These are phyloP conservation scores for Pseudogymnoascus verrucosus DNA, from an alignment of 2,329 filamentous ascomycete genomes.

Conservation along the genomic window DNA sequence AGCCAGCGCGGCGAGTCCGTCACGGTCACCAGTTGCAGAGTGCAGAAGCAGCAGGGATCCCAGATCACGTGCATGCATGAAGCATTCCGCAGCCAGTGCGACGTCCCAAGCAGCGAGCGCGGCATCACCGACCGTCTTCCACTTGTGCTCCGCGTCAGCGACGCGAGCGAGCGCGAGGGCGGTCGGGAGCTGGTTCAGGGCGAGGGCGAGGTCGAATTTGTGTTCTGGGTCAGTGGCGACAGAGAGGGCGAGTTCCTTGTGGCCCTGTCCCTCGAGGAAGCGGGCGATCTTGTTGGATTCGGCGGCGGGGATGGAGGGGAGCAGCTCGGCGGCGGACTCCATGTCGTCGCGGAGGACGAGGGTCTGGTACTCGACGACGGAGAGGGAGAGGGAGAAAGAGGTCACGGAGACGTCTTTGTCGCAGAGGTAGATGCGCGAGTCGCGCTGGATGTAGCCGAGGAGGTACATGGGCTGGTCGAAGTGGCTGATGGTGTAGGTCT, in stretches of 20 bases:
- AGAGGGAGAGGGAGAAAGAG: conserved; percentile 83
- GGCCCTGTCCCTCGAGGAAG: conserved; percentile 93
- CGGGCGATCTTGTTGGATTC: conserved; percentile 97
- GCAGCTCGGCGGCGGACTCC: conserved; percentile 79
- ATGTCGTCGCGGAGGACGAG: conserved; percentile 89
- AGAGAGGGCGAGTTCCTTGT: conserved; percentile 90
- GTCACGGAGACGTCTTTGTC: conserved; percentile 93
- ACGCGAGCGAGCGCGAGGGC: conserved; percentile 76
- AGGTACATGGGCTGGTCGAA: conserved; percentile 95
- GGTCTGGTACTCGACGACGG: conserved; percentile 94
- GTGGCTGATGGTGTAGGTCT: conserved; percentile 95
- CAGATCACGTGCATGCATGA: conserved; percentile 80
- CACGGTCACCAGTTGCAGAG: conserved; percentile 72
- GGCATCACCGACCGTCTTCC: conserved; percentile 94
- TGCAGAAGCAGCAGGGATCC: conserved; percentile 83
- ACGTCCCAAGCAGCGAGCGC: conserved; percentile 84
- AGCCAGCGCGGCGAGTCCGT: conserved; percentile 65
- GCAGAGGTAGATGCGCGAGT: conserved; percentile 88
- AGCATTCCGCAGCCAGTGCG: conserved; percentile 83
- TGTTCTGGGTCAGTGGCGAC: conserved; percentile 93
- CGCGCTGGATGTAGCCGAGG: conserved; percentile 87
- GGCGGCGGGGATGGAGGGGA: conserved; percentile 76
- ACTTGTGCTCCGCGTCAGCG: conserved; percentile 89
- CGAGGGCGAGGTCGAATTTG: conserved; percentile 86
- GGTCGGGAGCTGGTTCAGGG: conserved; percentile 74